phyloP scores from a whole-genome alignment of 306 rosid genomes.

The Fragaria ananassa region DNA sequence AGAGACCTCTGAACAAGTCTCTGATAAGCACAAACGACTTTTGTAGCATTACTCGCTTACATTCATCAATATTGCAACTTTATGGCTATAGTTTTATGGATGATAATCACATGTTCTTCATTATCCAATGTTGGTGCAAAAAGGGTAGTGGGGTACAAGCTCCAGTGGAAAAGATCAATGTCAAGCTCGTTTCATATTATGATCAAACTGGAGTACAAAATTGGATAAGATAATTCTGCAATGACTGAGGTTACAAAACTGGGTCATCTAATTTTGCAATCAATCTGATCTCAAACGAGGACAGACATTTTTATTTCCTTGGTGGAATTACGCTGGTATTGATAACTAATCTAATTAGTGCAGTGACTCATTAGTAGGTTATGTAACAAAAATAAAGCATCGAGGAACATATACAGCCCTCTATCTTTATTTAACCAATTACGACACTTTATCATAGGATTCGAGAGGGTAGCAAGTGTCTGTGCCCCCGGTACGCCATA shows the following conservation, averaged over 20 bases:
- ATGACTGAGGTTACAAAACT: slow-evolving; percentile 1
- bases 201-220: slow-evolving; percentile 5
- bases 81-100: not conserved
- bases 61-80: not conserved
- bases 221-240: not conserved
- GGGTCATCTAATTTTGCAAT: not conserved
- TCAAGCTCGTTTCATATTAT: slow-evolving; percentile 11
- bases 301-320: not conserved
- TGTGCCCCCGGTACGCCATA: slow-evolving; percentile 64
- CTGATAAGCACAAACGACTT: not conserved
- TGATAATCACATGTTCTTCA: not conserved
- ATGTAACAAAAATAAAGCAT: not conserved
- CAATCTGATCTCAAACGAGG: not conserved
- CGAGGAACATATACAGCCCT: not conserved
- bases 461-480: slow-evolving; percentile 46
- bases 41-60: not conserved
- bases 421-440: not conserved
- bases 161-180: not conserved
- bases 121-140: not conserved
- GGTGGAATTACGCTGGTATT: not conserved
- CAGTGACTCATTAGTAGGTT: not conserved
- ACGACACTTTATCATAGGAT: slow-evolving; percentile 14
- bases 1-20: not conserved
- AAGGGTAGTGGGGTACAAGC: not conserved
- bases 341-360: not conserved